Percentiles rank a stretch among this genome's conserved stretches.
phyloP scores from a whole-genome alignment of 495 filamentous ascomycete genomes.

The Podospora tetraspora region DNA sequence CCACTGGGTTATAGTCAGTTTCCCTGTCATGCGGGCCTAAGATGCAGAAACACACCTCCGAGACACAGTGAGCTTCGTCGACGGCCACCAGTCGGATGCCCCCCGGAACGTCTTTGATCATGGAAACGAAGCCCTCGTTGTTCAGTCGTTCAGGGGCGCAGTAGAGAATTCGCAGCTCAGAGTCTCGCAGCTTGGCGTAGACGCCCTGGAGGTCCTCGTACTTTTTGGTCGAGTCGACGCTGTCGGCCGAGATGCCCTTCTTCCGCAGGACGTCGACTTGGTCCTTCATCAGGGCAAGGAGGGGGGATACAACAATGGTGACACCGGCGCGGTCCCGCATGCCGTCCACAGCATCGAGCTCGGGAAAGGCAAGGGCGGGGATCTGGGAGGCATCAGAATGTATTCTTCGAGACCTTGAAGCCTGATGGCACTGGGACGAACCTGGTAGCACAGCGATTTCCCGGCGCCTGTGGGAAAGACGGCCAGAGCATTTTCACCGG shows the following conservation, averaged over 20 bases:
- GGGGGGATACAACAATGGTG: slow-evolving; percentile 50
- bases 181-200: slow-evolving; percentile 39
- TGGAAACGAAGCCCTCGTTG: slow-evolving; percentile 53
- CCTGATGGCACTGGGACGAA: slow-evolving; percentile 3
- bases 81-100: slow-evolving; percentile 53
- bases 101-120: slow-evolving; percentile 45
- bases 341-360: slow-evolving; percentile 34
- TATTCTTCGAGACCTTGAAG: neutral
- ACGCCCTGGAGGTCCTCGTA: slow-evolving; percentile 42
- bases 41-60: slow-evolving; percentile 28
- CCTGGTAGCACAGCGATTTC: slow-evolving; percentile 52
- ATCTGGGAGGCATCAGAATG: slow-evolving; percentile 29
- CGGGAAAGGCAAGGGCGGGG: slow-evolving; percentile 49
- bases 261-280: slow-evolving; percentile 49
- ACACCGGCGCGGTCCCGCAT: slow-evolving; percentile 34
- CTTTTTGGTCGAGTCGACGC: slow-evolving; percentile 49
- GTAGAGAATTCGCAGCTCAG: slow-evolving; percentile 49
- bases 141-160: slow-evolving; percentile 56
- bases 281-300: slow-evolving; percentile 57
- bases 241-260: slow-evolving; percentile 46
- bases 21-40: neutral
- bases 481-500: slow-evolving; percentile 46
- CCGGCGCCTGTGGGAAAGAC: slow-evolving; percentile 59
- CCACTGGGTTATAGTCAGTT: slow-evolving; percentile 36
- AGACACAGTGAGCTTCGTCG: slow-evolving; percentile 58